Evolutionary conservation across 2,329 filamentous ascomycete genomes (phyloP).

Genomic region (Epichloe aotearoae): DNA sequence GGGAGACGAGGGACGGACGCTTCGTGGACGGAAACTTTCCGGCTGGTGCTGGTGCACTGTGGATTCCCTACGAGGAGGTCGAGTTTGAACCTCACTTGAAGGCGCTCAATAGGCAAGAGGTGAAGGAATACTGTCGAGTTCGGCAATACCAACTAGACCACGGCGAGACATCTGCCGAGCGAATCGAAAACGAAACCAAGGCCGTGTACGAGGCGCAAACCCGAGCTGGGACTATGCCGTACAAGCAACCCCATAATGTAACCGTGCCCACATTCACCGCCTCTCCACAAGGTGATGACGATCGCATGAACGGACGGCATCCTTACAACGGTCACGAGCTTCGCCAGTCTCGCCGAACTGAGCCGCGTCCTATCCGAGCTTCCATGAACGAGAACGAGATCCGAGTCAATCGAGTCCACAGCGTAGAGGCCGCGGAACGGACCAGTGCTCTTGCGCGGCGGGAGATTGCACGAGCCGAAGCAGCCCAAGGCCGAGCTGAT

Average conservation of each 20-base stretch:
- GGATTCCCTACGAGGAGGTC: constrained; percentile 51
- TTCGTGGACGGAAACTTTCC: constrained; percentile 48
- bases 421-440: constrained; percentile 27
- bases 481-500: constrained; percentile 36
- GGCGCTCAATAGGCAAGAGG: constrained; percentile 36
- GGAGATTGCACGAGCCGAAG: constrained; percentile 39
- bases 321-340: constrained; percentile 24
- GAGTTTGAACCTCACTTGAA: constrained; percentile 42
- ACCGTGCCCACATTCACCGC: constrained; percentile 11
- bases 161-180: constrained; percentile 35
- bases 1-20: constrained; percentile 46
- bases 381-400: constrained; percentile 12
- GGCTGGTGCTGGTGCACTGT: constrained; percentile 43
- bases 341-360: constrained; percentile 29
- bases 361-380: constrained; percentile 19
- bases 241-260: constrained; percentile 11
- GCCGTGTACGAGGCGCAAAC: constrained; percentile 38
- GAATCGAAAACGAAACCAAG: constrained; percentile 34
- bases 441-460: constrained; percentile 36
- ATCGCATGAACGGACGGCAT: constrained; percentile 5
- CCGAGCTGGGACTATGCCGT: constrained; percentile 23
- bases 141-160: constrained; percentile 44
- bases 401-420: constrained; percentile 11
- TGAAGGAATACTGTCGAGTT: constrained; percentile 52
- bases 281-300: constrained; percentile 11